A percentile compares a stretch with the other conserved stretches of the same genome.
phyloP scores from a whole-genome alignment of 306 rosid species.

The Purshia tridentata region DNA sequence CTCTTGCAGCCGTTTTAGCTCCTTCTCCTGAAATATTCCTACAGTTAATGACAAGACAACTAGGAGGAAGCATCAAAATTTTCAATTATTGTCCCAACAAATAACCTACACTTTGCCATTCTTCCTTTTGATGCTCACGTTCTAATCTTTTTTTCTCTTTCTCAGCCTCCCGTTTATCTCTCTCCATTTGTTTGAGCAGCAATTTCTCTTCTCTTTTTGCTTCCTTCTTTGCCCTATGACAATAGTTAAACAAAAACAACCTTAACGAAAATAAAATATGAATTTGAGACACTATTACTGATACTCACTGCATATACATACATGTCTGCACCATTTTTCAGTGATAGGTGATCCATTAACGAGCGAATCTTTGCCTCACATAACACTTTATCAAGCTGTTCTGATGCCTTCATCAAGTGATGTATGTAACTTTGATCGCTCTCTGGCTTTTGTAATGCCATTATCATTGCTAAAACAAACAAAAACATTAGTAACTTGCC shows the following conservation, averaged over 20 bases:
- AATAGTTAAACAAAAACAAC: not conserved
- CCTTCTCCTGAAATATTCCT: conserved; percentile 54
- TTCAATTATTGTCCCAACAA: conserved; percentile 13
- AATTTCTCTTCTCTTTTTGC: conserved; percentile 64
- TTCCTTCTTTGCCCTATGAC: conserved; percentile 64
- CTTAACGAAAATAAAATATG: not conserved
- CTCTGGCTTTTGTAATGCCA: conserved; percentile 47
- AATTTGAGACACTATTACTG: conserved; percentile 19
- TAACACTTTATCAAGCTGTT: conserved; percentile 55
- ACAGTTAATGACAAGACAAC: conserved; percentile 11
- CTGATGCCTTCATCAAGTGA: conserved; percentile 52
- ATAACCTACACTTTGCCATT: conserved; percentile 51
- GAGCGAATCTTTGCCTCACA: conserved; percentile 59
- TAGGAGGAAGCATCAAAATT: not conserved
- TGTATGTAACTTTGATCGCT: conserved; percentile 41
- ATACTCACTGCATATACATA: conserved; percentile 30
- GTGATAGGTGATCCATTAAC: conserved; percentile 48
- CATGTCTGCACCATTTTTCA: conserved; percentile 64
- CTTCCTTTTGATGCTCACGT: conserved; percentile 50
- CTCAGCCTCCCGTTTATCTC: conserved; percentile 59
- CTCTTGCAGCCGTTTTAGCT: conserved; percentile 42
- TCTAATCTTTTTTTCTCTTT: conserved; percentile 57
- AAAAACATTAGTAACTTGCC: conserved; percentile 5
- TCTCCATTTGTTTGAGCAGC: conserved; percentile 66
- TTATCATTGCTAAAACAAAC: conserved; percentile 53